Conservation (phyloP, 257 asterid species). For the Fraxinus quadrangulata region DNA sequence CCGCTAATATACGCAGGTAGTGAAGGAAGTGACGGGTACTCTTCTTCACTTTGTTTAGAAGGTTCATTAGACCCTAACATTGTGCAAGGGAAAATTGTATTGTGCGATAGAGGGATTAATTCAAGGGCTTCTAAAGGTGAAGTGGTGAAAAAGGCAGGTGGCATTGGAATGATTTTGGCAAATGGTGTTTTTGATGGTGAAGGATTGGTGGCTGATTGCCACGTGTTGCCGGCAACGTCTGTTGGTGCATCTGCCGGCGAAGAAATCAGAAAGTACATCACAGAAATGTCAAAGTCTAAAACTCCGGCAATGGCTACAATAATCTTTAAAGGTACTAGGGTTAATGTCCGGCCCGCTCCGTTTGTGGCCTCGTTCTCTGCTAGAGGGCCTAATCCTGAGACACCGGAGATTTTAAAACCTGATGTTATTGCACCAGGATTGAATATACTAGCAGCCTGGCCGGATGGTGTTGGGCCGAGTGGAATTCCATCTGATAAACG, state of each 20-base stretch:
- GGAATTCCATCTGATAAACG: conserved; percentile 71
- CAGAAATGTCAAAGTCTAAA: conserved; percentile 34
- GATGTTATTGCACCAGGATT: conserved; percentile 88
- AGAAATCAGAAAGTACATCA: conserved; percentile 67
- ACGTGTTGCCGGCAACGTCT: conserved; percentile 77
- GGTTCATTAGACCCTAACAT: conserved; percentile 62
- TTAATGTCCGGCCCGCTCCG: conserved; percentile 78
- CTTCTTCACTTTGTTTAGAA: conserved; percentile 74
- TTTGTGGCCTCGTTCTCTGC: conserved; percentile 83
- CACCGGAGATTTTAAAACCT: conserved; percentile 85
- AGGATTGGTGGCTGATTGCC: conserved; percentile 86
- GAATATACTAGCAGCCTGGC: conserved; percentile 93
- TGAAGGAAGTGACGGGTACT: conserved; percentile 75
- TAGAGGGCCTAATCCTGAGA: conserved; percentile 81
- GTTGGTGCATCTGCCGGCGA: conserved; percentile 68
- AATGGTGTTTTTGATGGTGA: conserved; percentile 86
- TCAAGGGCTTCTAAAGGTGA: conserved; percentile 81
- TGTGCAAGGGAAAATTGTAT: conserved; percentile 64
- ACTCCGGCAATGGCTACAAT: conserved; percentile 58
- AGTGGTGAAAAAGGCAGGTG: conserved; percentile 90
- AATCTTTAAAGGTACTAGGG: conserved; percentile 62
- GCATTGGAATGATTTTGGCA: conserved; percentile 78
- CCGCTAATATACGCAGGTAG: conserved; percentile 82
- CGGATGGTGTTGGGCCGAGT: conserved; percentile 67
- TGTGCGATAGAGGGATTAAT: conserved; percentile 82